Evolutionary conservation across 768 basidiomycete species (phyloP), one percentile per base, ranked within the genome.

Genomic region (Russula sp.): DNA sequence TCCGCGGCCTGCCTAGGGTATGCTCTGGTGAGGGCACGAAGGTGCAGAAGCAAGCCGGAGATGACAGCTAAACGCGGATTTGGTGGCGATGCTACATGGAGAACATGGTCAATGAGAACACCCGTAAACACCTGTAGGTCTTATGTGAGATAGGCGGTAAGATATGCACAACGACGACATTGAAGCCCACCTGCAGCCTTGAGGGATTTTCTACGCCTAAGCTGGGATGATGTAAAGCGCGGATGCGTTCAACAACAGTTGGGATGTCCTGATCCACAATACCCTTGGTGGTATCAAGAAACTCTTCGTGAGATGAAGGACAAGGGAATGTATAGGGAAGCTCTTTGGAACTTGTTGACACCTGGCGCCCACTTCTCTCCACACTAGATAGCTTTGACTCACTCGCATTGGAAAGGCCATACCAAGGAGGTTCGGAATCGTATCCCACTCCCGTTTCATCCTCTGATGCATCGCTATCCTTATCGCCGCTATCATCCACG

Each of bases 321-420:
- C 93, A 96, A 46, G 89, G 81, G 73, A 98, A 98, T 1, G 92
- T 98, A 72, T 83, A 99, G 0, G 97, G 97, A 3, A 98, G 79
- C 60, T 93, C 91, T 56, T 82, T 80, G 53, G 47, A 32, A 39
- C 20, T 10, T 16, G 11, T 57, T 18, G 38, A 5, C 32, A 29
- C 11, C 6, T 22, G 20, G 38, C 7, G 56, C 11, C 16, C 29
- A 10, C n/a, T 58, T 64, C 9, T 62, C 36, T 56, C 34, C 39
- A 5, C 39, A 38, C 13, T 16, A 9, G 20, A 51, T 29, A 48
- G 16, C 22, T 45, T 49, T 41, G 64, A 39, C 32, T 18, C 49
- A 11, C 29, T 58, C 4, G 4, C 25, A 22, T 20, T 7, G 41
- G 36, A 20, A 53, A 47, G 43, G 32, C 56, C 56, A 5, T 13